These are phyloP conservation scores for Conidiobolus incongruus DNA, from an alignment of 371 early-diverging fungal genomes.

Conservation along the genomic window DNA sequence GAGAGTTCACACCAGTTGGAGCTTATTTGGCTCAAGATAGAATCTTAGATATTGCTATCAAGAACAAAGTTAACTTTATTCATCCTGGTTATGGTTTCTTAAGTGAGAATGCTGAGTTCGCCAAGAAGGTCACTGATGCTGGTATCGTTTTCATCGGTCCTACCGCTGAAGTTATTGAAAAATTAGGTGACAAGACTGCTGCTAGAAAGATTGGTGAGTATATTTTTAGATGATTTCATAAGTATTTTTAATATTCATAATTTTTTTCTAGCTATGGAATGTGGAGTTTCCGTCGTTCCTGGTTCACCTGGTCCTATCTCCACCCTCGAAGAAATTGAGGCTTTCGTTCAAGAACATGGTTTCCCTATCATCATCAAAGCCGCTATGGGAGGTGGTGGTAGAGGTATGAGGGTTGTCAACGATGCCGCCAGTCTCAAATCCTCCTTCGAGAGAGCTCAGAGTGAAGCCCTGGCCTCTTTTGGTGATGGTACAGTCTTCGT, in stretches of 20 bases:
- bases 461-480: conserved; percentile 80
- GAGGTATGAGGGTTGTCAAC: conserved; percentile 89
- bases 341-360: conserved; percentile 57
- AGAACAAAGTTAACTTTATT: conserved; percentile 29
- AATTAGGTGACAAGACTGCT: conserved; percentile 83
- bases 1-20: conserved; percentile 65
- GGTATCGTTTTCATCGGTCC: conserved; percentile 89
- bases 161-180: conserved; percentile 57
- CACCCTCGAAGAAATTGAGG: conserved; percentile 30
- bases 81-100: conserved; percentile 83
- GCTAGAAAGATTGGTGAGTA: conserved; percentile 55
- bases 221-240: background rate
- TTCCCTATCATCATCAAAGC: conserved; percentile 95
- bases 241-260: background rate
- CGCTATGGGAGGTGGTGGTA: conserved; percentile 93
- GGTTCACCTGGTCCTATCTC: conserved; percentile 71
- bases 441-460: conserved; percentile 56
- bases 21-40: conserved; percentile 87
- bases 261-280: conserved; percentile 30
- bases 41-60: conserved; percentile 64
- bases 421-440: conserved; percentile 32
- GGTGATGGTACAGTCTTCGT: conserved; percentile 90
- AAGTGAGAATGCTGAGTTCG: conserved; percentile 76
- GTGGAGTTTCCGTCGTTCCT: conserved; percentile 66
- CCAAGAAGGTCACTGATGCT: conserved; percentile 62